These are phyloP conservation scores for Monocercomonoides exilis DNA, from an alignment of 78 protist species.

Conservation along the genomic window DNA sequence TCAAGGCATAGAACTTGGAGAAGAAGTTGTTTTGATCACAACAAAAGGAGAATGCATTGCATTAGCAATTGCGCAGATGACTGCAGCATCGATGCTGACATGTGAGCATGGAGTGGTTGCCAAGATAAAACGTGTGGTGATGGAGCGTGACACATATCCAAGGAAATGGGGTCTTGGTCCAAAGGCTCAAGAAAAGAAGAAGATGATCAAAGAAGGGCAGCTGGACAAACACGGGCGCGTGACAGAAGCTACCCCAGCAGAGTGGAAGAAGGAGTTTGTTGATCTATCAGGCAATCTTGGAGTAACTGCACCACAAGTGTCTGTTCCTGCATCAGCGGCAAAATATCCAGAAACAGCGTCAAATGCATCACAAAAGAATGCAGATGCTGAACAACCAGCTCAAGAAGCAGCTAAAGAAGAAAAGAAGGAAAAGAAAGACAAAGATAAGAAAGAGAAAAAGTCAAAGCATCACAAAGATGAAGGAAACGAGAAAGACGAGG, in stretches of 20 bases:
- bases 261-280: conserved; percentile 56
- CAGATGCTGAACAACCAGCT: too few relatives aligned
- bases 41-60: conserved; percentile 99
- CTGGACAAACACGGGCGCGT: conserved; percentile 93
- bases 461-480: neutral
- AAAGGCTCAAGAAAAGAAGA: conserved; percentile 71
- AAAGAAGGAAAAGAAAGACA: too few relatives aligned
- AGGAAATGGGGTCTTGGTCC: conserved; percentile 97
- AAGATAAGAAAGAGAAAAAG: conserved; percentile 19
- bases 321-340: too few relatives aligned
- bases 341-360: too few relatives aligned
- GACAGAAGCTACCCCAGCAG: conserved; percentile 88
- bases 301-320: neutral
- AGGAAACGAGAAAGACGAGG: conserved; percentile 19
- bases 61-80: conserved; percentile 95
- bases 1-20: conserved; percentile 76
- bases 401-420: too few relatives aligned
- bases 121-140: conserved; percentile 97
- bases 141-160: conserved; percentile 99
- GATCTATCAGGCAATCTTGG: neutral
- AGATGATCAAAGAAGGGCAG: conserved; percentile 81
- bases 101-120: conserved; percentile 97
- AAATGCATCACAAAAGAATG: too few relatives aligned
- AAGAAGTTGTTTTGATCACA: conserved; percentile 92
- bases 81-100: conserved; percentile 82